Evolutionary conservation across 805 yeast species (phyloP).

Genomic region (Myxozyma melibiosi): DNA sequence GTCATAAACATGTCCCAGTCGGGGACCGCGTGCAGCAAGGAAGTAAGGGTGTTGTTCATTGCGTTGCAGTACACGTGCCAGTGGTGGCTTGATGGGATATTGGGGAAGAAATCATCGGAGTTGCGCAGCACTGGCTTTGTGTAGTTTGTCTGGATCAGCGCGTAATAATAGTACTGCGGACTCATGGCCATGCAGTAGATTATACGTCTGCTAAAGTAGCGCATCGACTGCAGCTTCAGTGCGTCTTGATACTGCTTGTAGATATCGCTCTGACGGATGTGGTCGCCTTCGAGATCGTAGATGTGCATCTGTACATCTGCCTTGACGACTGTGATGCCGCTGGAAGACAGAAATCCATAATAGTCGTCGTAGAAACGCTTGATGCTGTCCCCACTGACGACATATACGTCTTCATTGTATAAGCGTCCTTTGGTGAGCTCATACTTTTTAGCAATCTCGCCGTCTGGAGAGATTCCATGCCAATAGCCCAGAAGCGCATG

Average conservation of each 20-base stretch:
- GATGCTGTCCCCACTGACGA: slow-evolving; percentile 29
- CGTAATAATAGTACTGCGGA: slow-evolving; percentile 33
- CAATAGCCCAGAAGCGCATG: slow-evolving; percentile 41
- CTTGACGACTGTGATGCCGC: slow-evolving; percentile 39
- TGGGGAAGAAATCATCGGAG: slow-evolving; percentile 42
- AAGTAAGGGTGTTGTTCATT: slow-evolving; percentile 35
- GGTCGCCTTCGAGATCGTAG: slow-evolving; percentile 33
- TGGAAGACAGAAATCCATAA: slow-evolving; percentile 34
- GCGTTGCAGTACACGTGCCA: slow-evolving; percentile 41
- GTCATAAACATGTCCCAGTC: slow-evolving; percentile 43
- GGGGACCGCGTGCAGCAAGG: slow-evolving; percentile 34
- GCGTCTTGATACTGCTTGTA: slow-evolving; percentile 37
- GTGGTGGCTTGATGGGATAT: slow-evolving; percentile 36
- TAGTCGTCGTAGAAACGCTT: slow-evolving; percentile 37
- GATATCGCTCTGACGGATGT: slow-evolving; percentile 30
- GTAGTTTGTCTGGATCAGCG: slow-evolving; percentile 16
- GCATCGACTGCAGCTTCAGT: slow-evolving; percentile 31
- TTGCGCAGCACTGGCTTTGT: slow-evolving; percentile 38
- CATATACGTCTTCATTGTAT: slow-evolving; percentile 17
- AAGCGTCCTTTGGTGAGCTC: slow-evolving; percentile 13
- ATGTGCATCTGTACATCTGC: slow-evolving; percentile 38
- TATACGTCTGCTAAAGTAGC: slow-evolving; percentile 35
- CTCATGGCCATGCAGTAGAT: slow-evolving; percentile 41
- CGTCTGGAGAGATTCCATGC: slow-evolving; percentile 38
- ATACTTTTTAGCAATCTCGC: slow-evolving; percentile 35